Evolutionary conservation across 768 basidiomycete species (phyloP).

Genomic region (Kwoniella mangroviensis): DNA sequence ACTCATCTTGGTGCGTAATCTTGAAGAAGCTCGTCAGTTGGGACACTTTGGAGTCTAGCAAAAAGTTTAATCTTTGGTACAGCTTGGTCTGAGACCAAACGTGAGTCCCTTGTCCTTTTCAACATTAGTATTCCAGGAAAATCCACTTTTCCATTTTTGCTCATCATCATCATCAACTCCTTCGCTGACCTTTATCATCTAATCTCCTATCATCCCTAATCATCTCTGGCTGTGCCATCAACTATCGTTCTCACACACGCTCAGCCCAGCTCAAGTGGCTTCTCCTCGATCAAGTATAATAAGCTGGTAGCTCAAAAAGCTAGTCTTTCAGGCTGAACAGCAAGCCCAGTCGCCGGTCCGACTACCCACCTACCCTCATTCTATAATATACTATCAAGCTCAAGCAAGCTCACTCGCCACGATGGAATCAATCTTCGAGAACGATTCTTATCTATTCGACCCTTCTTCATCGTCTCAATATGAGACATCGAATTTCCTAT

Average conservation of each 20-base stretch:
- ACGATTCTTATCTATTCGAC: slow-evolving; percentile 40
- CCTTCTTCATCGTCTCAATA: slow-evolving; percentile 31
- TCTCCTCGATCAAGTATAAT: slow-evolving; percentile 5
- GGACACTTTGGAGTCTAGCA: not conserved
- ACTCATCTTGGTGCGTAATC: not conserved
- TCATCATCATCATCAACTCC: slow-evolving; percentile 20
- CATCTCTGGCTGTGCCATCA: slow-evolving; percentile 23
- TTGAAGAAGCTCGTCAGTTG: not conserved
- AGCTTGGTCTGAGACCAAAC: slow-evolving; percentile 15
- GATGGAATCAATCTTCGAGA: slow-evolving; percentile 50
- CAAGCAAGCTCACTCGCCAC: slow-evolving; percentile 23
- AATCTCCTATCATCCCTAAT: slow-evolving; percentile 28
- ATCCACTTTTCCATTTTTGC: slow-evolving; percentile 3
- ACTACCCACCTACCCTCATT: slow-evolving; percentile 9
- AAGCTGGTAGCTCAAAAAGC: slow-evolving; percentile 17
- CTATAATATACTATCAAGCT: not conserved
- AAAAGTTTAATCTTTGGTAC: slow-evolving; percentile 1
- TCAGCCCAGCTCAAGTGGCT: slow-evolving; percentile 29
- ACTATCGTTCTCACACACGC: slow-evolving; percentile 10
- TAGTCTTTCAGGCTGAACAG: slow-evolving; percentile 30
- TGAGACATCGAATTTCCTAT: slow-evolving; percentile 29
- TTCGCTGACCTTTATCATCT: slow-evolving; percentile 32
- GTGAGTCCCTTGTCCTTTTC: slow-evolving; percentile 6
- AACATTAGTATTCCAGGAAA: not conserved
- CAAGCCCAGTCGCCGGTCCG: slow-evolving; percentile 33